phyloP scores from a whole-genome alignment of 1,139 yeast genomes.

The Fermentozyma sake region DNA sequence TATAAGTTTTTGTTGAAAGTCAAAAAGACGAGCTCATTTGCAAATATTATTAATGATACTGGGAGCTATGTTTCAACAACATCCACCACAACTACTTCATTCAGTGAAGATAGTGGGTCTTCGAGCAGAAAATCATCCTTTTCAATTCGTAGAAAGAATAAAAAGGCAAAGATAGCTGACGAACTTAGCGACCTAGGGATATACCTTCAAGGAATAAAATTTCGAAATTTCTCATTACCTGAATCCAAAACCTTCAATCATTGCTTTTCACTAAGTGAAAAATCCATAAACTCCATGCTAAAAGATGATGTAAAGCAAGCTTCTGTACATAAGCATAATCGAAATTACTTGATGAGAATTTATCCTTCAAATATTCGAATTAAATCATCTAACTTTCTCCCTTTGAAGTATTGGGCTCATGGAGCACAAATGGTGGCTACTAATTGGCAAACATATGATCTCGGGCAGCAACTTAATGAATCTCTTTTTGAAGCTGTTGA shows the following conservation, averaged over 20 bases:
- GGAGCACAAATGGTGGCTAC: conserved; percentile 96
- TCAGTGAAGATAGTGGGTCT: conserved; percentile 43
- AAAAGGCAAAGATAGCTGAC: conserved; percentile 25
- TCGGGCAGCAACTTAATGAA: conserved; percentile 86
- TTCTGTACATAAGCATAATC: conserved; percentile 71
- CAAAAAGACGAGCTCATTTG: conserved; percentile 46
- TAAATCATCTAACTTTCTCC: conserved; percentile 76
- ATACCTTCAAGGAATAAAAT: conserved; percentile 69
- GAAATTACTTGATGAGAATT: conserved; percentile 69
- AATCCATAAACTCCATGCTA: conserved; percentile 56
- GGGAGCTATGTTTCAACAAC: conserved; percentile 4
- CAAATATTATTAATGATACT: conserved; percentile 4
- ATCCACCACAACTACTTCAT: conserved; percentile 28
- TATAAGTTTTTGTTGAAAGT: conserved; percentile 74
- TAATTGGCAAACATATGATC: conserved; percentile 92
- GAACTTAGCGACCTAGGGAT: conserved; percentile 62
- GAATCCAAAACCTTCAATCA: conserved; percentile 80
- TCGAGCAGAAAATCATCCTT: conserved; percentile 13
- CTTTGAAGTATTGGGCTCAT: conserved; percentile 71
- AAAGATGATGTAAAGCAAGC: conserved; percentile 53
- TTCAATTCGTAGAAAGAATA: conserved; percentile 19
- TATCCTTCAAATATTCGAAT: conserved; percentile 82
- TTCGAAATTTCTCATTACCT: conserved; percentile 78
- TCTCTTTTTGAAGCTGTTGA: conserved; percentile 66
- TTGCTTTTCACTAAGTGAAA: conserved; percentile 83